Evolutionary conservation across 306 rosid species (phyloP), one percentile per base, ranked within the genome.

Genomic region (Potentilla sterilis): DNA sequence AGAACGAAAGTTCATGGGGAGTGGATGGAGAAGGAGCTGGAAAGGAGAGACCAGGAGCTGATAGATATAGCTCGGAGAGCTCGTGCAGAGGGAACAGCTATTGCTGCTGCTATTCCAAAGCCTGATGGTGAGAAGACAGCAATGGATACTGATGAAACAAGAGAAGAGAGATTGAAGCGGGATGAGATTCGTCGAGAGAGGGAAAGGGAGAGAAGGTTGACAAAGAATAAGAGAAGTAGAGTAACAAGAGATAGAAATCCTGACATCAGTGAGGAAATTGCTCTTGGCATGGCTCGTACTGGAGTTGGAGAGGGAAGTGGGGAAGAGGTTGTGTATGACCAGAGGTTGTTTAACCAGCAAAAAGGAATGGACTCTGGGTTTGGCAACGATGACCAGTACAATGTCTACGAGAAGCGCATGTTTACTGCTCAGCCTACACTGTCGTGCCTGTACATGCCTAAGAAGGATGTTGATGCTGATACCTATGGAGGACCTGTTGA

Each of bases 1-100:
- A 82, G 91, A 77, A 84, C 90, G 1, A 88, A 83, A 87, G 96
- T 90, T 81, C 91, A 90, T 77, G 88, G 83, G 80, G 93, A 90
- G 75, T 88, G 88, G 93, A 80, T 80, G 69, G 76, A 86, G 85
- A 87, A 88, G 18, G 67, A 34, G 67, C 1, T 15, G 67, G 67
- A 22, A 11, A 58, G 18, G 8, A 58, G 11, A 62, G 42, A 62
- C 11, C 41, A 32, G 42, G 21, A 34, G 67, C 67, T 62, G 42
- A 32, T 9, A 62, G 16, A 32, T 0, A 32, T 62, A 34, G 67
- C 67, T 62, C 10, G 9, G 41, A 62, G 11, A 61, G 67, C 67
- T 61, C 67, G 67, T 34, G 40, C 19, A 1, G 67, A 61, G 11
- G 7, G 3, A 58, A 11, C 35, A 58, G 64, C 37, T 58, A 10